These are phyloP conservation scores for Vigna hirtella DNA, from an alignment of 306 rosid species.

Conservation along the genomic window DNA sequence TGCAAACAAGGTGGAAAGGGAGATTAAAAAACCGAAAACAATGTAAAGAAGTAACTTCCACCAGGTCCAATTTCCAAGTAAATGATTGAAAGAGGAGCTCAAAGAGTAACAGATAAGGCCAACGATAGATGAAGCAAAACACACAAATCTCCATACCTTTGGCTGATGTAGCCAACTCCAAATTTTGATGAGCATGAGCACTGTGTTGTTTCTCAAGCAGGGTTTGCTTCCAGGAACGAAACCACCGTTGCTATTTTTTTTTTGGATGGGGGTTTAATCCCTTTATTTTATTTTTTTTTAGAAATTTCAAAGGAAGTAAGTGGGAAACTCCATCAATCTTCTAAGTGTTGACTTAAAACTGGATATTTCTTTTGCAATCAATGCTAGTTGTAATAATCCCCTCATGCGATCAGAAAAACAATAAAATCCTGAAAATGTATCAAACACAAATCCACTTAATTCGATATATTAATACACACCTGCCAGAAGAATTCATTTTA, in stretches of 20 bases:
- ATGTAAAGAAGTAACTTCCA: not conserved
- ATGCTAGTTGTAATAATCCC: no score
- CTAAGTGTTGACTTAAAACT: not conserved
- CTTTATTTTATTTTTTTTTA: not conserved
- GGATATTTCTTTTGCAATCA: no score
- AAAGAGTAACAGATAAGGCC: conserved; percentile 5
- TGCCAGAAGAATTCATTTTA: no score
- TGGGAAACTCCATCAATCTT: not conserved
- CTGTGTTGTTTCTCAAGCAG: not conserved
- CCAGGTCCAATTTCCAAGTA: conserved; percentile 18
- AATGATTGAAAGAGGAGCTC: conserved; percentile 17
- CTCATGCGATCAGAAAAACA: no score
- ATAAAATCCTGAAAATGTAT: no score
- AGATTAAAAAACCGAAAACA: not conserved
- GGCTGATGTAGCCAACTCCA: not conserved
- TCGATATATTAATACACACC: no score
- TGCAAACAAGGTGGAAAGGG: no score
- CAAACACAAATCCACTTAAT: no score
- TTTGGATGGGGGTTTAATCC: not conserved
- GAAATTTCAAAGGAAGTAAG: not conserved
- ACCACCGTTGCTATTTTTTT: not conserved
- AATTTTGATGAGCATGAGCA: not conserved
- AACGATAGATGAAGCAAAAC: conserved; percentile 12
- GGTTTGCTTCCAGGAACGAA: not conserved
- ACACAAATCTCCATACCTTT: conserved; percentile 1